Conservation (phyloP, 75 land plant genomes). For the Gnetum montanum region DNA sequence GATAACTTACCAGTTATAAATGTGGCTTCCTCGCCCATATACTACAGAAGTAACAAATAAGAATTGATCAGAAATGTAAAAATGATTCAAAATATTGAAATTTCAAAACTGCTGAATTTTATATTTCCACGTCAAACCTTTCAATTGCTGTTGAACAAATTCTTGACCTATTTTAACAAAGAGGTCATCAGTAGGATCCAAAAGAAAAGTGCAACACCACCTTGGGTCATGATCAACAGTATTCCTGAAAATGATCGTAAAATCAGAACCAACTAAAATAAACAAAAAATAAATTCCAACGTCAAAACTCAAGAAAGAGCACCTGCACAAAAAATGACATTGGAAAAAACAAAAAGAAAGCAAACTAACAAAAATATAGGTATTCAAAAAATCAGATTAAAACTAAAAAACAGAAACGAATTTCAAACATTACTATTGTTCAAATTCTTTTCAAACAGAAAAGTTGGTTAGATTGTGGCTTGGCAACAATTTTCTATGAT, state of each 20-base stretch:
- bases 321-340: background rate
- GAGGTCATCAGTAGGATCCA: constrained; percentile 85
- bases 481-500: too few species aligned
- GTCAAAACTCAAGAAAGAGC: background rate
- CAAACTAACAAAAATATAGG: too few species aligned
- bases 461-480: too few species aligned
- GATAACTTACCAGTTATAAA: constrained; percentile 74
- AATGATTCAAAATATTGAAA: background rate
- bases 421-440: too few species aligned
- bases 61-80: background rate
- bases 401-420: too few species aligned
- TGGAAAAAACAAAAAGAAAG: background rate
- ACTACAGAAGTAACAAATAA: constrained; percentile 56
- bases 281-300: background rate
- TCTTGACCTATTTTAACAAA: constrained; percentile 79
- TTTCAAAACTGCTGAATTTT: background rate
- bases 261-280: background rate
- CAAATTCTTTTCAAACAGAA: too few species aligned
- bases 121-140: constrained; percentile 70
- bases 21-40: constrained; percentile 76
- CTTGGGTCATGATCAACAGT: constrained; percentile 80
- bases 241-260: constrained; percentile 65
- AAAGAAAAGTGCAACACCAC: constrained; percentile 91
- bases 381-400: too few species aligned
- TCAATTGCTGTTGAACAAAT: constrained; percentile 67